Evolutionary conservation across 257 asterid species (phyloP), one percentile per base, ranked within the genome.

Genomic region (Solanum infundibuliforme): DNA sequence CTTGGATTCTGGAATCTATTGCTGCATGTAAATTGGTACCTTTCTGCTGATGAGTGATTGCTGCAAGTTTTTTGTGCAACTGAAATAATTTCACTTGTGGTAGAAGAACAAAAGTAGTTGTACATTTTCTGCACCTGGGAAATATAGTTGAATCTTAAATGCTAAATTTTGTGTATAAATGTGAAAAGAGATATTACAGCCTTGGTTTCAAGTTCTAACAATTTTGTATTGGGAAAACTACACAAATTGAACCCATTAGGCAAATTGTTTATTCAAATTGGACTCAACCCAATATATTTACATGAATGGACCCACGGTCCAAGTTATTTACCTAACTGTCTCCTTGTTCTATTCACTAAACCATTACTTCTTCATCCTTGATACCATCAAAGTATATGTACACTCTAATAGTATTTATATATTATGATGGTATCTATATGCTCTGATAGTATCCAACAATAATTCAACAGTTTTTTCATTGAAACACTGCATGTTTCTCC

Each of bases 1-100:
- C 98, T 7, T 97, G 98, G 99, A 94, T 97, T 88, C 87, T 97
- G 93, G 99, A 97, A 88, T 92, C 98, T 3, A 92, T 97, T 87
- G 96, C 98, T 87, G 98, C 94, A 10, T 91, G 93, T 83, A 88
- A 89, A 73, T 72, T 92, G 88, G 89, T 90, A 88, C 94, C 95
- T 60, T 73, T 43, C 88, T 74, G 84, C 39, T 72, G 14, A 13
- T 83, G 62, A 55, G 75, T 14, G 8, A 16, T 41, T 20, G n/a
- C 71, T 23, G 32, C 88, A 23, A 31, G 86, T 29, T 74, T 74
- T 74, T 74, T 74, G 82, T 74, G 82, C 82, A 35, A 74, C 82
- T 35, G 31, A 75, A 43, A 75, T 23, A 34, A 12, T 3, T 21
- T 5, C 16, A 35, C 16, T 20, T 73, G 31, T 21, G 10, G 83